Evolutionary conservation across 2,329 filamentous ascomycete genomes (phyloP).

Genomic region (Didymella glomerata): DNA sequence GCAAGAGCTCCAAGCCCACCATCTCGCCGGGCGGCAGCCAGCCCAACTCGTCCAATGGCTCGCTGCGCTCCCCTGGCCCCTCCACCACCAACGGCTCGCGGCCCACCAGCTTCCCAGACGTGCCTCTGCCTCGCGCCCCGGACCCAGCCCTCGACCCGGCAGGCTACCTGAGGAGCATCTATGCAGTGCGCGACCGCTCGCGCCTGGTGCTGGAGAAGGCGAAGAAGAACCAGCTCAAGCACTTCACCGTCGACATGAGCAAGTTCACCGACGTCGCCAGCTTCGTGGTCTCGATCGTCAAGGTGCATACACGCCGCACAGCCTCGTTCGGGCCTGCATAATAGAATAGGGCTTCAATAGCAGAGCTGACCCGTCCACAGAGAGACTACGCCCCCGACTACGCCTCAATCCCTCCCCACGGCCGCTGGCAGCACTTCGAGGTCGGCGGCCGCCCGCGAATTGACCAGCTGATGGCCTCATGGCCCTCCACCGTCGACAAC

Average conservation of each 20-base stretch:
- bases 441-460: conserved; percentile 80
- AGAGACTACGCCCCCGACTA: conserved; percentile 75
- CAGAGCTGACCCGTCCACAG: conserved; percentile 50
- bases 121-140: conserved; percentile 83
- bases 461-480: conserved; percentile 73
- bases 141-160: conserved; percentile 89
- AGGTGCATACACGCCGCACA: conserved; percentile 64
- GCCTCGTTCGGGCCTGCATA: conserved; percentile 2
- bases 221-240: conserved; percentile 76
- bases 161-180: conserved; percentile 88
- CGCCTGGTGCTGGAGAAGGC: conserved; percentile 79
- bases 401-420: conserved; percentile 81
- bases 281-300: conserved; percentile 93
- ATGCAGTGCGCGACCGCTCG: conserved; percentile 83
- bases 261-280: conserved; percentile 85
- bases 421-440: conserved; percentile 68
- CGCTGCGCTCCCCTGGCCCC: conserved; percentile 60
- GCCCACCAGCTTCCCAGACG: conserved; percentile 68
- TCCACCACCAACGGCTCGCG: conserved; percentile 52
- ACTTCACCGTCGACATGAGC: conserved; percentile 87
- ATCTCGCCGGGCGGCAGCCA: conserved; percentile 48
- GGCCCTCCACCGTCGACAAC: conserved; percentile 73
- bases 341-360: not conserved
- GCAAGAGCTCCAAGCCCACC: conserved; percentile 57
- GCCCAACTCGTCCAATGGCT: conserved; percentile 58